A percentile compares a stretch with the other conserved stretches of the same genome.
phyloP scores from a whole-genome alignment of 2,329 filamentous ascomycete species.

The Penicillium sp. region DNA sequence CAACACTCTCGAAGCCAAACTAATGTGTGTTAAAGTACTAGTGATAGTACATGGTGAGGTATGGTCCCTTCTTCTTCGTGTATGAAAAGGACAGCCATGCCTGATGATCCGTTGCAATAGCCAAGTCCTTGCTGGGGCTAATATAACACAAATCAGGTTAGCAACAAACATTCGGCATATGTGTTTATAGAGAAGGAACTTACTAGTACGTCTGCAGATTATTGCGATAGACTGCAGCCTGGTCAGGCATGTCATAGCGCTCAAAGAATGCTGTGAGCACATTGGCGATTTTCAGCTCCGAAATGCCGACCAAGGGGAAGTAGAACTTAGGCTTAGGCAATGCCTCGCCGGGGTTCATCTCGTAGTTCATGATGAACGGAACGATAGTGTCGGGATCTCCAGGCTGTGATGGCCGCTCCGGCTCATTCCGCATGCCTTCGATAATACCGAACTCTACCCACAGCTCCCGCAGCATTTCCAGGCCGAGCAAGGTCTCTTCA shows the following conservation, averaged over 20 bases:
- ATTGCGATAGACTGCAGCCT: constrained; percentile 6
- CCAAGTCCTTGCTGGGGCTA: constrained; percentile 7
- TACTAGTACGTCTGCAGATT: constrained; percentile 15
- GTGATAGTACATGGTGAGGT: constrained; percentile 12
- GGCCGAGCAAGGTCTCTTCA: constrained; percentile 9
- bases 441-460: constrained; percentile 15
- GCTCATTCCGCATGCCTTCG: constrained; percentile 10
- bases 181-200: not conserved
- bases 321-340: constrained; percentile 13
- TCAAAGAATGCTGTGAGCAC: constrained; percentile 6
- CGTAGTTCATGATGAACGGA: constrained; percentile 12
- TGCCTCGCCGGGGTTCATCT: constrained; percentile 3
- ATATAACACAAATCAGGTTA: not conserved
- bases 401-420: constrained; percentile 4
- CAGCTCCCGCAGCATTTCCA: constrained; percentile 18
- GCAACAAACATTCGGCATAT: not conserved
- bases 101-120: constrained; percentile 6
- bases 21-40: not conserved
- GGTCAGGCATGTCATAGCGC: not conserved
- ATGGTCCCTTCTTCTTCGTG: constrained; percentile 9
- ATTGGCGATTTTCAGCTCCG: constrained; percentile 8
- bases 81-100: constrained; percentile 10
- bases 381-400: constrained; percentile 12
- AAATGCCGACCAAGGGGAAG: constrained; percentile 14
- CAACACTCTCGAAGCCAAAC: not conserved